Evolutionary conservation across 1,139 yeast species (phyloP), one percentile per base, ranked within the genome.

Genomic region (Sugiyamaella japonica): DNA sequence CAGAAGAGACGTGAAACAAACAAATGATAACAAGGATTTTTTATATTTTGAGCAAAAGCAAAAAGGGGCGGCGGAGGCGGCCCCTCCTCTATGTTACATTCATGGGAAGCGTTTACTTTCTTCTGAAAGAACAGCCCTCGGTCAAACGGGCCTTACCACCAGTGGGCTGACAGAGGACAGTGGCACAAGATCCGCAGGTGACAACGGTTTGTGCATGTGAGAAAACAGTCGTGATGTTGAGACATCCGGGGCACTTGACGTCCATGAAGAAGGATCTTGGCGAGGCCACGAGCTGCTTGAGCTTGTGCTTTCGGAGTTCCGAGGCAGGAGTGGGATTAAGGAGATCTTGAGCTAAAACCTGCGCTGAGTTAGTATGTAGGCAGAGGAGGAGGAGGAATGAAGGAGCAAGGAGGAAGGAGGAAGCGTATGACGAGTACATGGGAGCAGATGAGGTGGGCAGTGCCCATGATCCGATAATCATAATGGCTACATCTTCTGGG

Each of bases 251-350:
- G 81, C 98, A 93, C 81, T 91, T 91, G 71, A 93, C 98, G 75
- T 93, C 99, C 97, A 93, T 90, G 89, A 93, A 93, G 86, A 83
- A 93, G 63, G 98, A 91, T 84, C 98, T 89, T 80, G 99, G 99
- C 66, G 87, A 77, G 79, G 93, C 97, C 68, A 93, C 99, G 75
- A 93, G 88, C 74, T 88, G 85, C 90, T 93, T 93, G 76, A 91
- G 85, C 83, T 93, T 93, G 89, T 93, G 96, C 81, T 91, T 86
- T 79, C 84, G 86, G 73, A 89, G 91, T 85, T 93, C 99, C 68
- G 97, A 78, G 76, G 91, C 93, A 76, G 96, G 87, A 77, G 87
- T 78, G 79, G 99, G 99, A 95, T 93, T 88, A 79, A 93, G 87
- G 74, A 89, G 86, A 85, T 89, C 96, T 83, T 88, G 95, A 82